phyloP scores from a whole-genome alignment of 495 filamentous ascomycete genomes.

The Aspergillus coremiiformis region DNA sequence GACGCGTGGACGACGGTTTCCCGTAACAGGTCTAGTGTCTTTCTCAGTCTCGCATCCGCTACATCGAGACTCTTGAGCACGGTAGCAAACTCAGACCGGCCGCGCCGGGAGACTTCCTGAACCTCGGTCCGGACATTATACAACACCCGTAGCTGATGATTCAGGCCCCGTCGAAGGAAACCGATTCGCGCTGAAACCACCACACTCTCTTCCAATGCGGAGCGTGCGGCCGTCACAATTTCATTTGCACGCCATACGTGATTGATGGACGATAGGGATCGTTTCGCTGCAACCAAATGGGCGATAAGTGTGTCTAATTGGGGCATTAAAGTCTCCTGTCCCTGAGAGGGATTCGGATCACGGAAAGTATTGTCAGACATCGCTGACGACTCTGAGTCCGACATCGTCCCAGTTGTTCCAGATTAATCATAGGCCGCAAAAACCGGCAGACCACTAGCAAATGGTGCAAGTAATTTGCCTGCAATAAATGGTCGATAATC shows the following conservation, averaged over 20 bases:
- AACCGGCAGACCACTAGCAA: background rate
- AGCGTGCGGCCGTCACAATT: conserved; percentile 68
- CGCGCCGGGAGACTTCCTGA: conserved; percentile 43
- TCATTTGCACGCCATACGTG: conserved; percentile 84
- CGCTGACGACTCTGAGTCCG: conserved; percentile 27
- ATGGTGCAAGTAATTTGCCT: background rate
- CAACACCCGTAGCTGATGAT: conserved; percentile 64
- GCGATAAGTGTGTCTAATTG: conserved; percentile 66
- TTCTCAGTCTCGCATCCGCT: conserved; percentile 61
- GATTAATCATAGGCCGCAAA: background rate
- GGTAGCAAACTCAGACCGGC: conserved; percentile 50
- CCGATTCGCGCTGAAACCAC: conserved; percentile 67
- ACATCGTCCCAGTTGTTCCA: conserved; percentile 19
- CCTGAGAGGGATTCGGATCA: conserved; percentile 6
- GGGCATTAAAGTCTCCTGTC: conserved; percentile 21
- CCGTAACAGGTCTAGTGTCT: conserved; percentile 62
- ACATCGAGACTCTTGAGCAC: conserved; percentile 66
- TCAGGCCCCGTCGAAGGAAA: conserved; percentile 66
- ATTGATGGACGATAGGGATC: conserved; percentile 77
- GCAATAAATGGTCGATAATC: background rate
- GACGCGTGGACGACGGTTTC: conserved; percentile 65
- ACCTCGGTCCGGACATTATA: conserved; percentile 58
- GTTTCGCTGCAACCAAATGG: conserved; percentile 82
- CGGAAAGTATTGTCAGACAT: conserved; percentile 13
- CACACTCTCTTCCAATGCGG: conserved; percentile 71